Base-by-base conservation (phyloP, 129 eudicot species). In the Smallanthus sonchifolius region DNA sequence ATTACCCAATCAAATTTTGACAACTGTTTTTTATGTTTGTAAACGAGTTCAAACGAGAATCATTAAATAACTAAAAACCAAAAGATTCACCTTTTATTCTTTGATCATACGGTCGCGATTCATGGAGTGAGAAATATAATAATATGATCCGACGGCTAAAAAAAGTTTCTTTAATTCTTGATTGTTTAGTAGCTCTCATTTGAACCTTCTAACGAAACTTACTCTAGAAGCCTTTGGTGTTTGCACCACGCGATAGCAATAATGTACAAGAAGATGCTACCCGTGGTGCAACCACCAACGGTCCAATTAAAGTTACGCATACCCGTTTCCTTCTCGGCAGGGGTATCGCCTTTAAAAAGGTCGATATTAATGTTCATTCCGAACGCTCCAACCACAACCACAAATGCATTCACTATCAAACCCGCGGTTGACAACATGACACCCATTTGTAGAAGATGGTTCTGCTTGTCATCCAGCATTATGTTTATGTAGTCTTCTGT, bases 401-500 rank as follows among this genome's bases (percentile, higher is more conserved):
- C 87, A 59, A 90, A 90, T n/a, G 91, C 93, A 17, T 86, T 90
- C 36, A 87, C 86, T 64, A 87, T 88, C 3, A 90, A 80, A 60
- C 83, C 77, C 32, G 94, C 91, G 2, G 96, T 90, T 24, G 94
- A 83, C 49, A 90, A 70, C 86, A 90, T 84, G 13, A 90, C 96
- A 10, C 96, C 96, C 96, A 90, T 87, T 76, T 90, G 96, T 59
- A 90, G 70, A 14, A 90, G 94, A 71, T 90, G 94, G 57, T 90
- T 90, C 47, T 90, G 96, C 71, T 90, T 87, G 85, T 90, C 96
- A 69, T 90, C 96, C 76, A 90, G 75, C 96, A 90, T 87, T 11
- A 90, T 90, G 82, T 90, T 90, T 85, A 90, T 87, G 81, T 90
- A 90, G 60, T 90, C 96, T 74, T 87, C 95, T 0, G 97, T 91